Conservation (phyloP, 2,329 filamentous ascomycete genomes). For the Didymella lethalis region DNA sequence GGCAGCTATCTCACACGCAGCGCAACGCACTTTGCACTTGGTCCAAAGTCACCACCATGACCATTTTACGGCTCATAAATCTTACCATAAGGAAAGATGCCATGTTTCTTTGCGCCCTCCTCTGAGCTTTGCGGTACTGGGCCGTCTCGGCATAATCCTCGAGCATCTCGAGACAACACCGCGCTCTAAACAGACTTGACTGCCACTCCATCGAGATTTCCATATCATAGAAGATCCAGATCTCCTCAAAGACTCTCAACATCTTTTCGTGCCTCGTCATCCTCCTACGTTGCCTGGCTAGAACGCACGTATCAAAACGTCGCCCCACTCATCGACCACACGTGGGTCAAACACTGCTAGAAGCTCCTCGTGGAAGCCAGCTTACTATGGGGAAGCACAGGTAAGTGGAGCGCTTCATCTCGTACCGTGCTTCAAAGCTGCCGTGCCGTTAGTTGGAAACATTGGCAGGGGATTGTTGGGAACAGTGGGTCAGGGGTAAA, state of each 20-base stretch:
- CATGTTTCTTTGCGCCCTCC: not conserved
- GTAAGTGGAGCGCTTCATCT: conserved; percentile 6
- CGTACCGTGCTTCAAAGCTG: not conserved
- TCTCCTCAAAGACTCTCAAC: not conserved
- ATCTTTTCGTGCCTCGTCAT: conserved; percentile 11
- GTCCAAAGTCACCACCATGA: too few relatives aligned
- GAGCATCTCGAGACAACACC: conserved; percentile 1
- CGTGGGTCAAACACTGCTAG: conserved; percentile 2
- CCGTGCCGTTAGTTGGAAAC: not conserved
- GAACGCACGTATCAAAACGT: conserved; percentile 1
- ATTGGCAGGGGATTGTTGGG: conserved; percentile 5
- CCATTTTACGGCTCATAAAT: not conserved
- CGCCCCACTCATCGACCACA: not conserved
- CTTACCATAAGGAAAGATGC: not conserved
- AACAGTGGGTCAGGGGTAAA: conserved; percentile 8
- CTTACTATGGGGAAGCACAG: conserved; percentile 11
- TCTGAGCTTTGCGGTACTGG: not conserved
- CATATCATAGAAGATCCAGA: not conserved
- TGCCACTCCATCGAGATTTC: not conserved
- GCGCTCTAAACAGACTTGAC: not conserved
- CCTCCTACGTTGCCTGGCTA: conserved; percentile 5
- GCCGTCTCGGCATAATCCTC: not conserved
- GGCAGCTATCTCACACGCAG: not conserved
- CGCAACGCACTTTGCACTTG: not conserved
- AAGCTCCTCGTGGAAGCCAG: not conserved